Base-by-base conservation (phyloP, 192 early-diverging fungal genomes). In the Martensiomyces pterosporus region DNA sequence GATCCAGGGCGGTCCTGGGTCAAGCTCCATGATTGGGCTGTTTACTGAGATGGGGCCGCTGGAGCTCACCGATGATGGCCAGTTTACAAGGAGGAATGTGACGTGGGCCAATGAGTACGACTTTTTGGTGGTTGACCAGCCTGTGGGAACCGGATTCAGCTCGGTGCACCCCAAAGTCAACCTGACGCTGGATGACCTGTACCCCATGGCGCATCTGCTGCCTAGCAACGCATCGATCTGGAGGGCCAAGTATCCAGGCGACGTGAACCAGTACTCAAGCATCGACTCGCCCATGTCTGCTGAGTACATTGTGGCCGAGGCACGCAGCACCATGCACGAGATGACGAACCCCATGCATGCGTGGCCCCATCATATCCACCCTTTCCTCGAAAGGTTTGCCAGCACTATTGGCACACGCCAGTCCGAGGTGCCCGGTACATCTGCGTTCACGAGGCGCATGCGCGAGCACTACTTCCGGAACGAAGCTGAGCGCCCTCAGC, bases 1-100 rank as follows among this genome's bases (percentile, higher is more conserved):
- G 89, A 62, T 91, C 12, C 87, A 91, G 65, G 90, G 90, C 44
- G 90, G 90, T 4, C 90, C 90, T 14, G 90, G 88, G 12, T 83
- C 80, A 16, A 79, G 76, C 56, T 85, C 82, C 25, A 87, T 89
- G 85, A 88, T 92, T 45, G 90, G 90, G 2, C 58, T 81, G 48
- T 84, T 84, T 40, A 76, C 82, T 13, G 84, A 90, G 57, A 80
- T 84, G 71, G 90, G 90, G 1, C 90, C 90, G 18, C 53, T 88
- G 13, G 64, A 71, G 2, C 54, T 90, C 16, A 80, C 71, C n/a
- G 68, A 69, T 17, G 71, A 79, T 22, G 63, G 80, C 38, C 74
- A 65, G 25, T 74, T 88, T 32, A 51, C 53, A 9, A 57, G 81
- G 7, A 64, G 79, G 33, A 50, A 67, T 15, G 35, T 73, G 23